These are phyloP conservation scores for Thalia dealbata DNA, from an alignment of 176 grass and related monocot species.

Conservation along the genomic window DNA sequence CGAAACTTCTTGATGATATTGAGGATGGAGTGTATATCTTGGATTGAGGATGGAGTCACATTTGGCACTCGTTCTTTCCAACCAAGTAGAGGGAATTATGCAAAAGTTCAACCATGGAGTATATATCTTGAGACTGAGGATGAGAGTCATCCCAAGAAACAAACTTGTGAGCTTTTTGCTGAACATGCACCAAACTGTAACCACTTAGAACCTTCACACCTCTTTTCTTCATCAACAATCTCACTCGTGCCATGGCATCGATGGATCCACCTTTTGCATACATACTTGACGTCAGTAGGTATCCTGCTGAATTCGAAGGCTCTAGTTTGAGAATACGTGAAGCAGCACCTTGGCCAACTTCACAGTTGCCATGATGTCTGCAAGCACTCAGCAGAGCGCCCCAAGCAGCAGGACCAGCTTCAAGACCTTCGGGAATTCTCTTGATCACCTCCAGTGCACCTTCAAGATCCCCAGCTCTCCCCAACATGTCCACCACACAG, in stretches of 20 bases:
- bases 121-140: slow-evolving; percentile 24
- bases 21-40: too few species aligned
- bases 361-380: slow-evolving; percentile 15
- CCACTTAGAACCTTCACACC: slow-evolving; percentile 29
- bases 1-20: neutral
- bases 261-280: slow-evolving; percentile 2
- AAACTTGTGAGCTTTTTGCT: slow-evolving; percentile 23
- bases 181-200: slow-evolving; percentile 27
- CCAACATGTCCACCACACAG: slow-evolving; percentile 45
- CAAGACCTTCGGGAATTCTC: slow-evolving; percentile 12
- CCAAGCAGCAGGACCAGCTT: slow-evolving; percentile 30
- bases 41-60: too few species aligned
- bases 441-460: slow-evolving; percentile 25
- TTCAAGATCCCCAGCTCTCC: slow-evolving; percentile 26
- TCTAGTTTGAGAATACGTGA: slow-evolving; percentile 39
- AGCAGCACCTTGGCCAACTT: slow-evolving; percentile 14
- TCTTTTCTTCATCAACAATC: slow-evolving; percentile 28
- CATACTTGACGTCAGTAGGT: slow-evolving; percentile 28
- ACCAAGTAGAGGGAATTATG: slow-evolving; percentile 21
- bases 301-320: slow-evolving; percentile 35
- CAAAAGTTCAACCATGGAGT: slow-evolving; percentile 33
- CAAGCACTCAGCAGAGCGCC: slow-evolving; percentile 44
- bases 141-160: slow-evolving; percentile 41
- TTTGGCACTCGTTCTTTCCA: slow-evolving; percentile 7
- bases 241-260: slow-evolving; percentile 1